A percentile compares a stretch with the other conserved stretches of the same genome.
These are phyloP conservation scores for Croton laevigatus DNA, from an alignment of 441 rosid species.

Conservation along the genomic window DNA sequence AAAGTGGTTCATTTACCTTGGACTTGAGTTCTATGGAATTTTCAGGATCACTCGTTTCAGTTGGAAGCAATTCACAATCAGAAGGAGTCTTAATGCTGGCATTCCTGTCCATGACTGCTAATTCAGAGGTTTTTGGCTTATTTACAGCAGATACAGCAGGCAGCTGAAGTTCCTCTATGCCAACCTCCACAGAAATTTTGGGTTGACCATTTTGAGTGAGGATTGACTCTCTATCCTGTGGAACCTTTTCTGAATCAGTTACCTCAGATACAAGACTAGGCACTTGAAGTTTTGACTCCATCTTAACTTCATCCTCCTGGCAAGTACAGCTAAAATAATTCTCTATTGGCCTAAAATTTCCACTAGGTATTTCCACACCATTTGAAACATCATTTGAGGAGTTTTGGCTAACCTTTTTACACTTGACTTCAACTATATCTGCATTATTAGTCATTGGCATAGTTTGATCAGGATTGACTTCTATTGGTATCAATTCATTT, in stretches of 20 bases:
- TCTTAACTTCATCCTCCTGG: slow-evolving; percentile 30
- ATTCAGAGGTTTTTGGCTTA: slow-evolving; percentile 12
- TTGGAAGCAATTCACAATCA: slow-evolving; percentile 11
- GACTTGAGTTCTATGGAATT: slow-evolving; percentile 22
- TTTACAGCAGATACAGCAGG: slow-evolving; percentile 20
- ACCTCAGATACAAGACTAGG: slow-evolving; percentile 25
- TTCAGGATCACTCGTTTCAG: slow-evolving; percentile 9
- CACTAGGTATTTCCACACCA: slow-evolving; percentile 23
- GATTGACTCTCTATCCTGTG: slow-evolving; percentile 26
- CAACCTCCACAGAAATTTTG: slow-evolving; percentile 29
- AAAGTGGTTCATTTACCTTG: slow-evolving; percentile 25
- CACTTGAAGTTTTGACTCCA: slow-evolving; percentile 26
- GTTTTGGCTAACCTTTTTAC: slow-evolving; percentile 25
- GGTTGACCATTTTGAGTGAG: slow-evolving; percentile 24
- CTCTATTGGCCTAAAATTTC: slow-evolving; percentile 21
- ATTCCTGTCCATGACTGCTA: slow-evolving; percentile 5
- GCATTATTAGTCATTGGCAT: slow-evolving; percentile 25
- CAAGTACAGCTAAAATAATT: slow-evolving; percentile 17
- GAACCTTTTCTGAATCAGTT: slow-evolving; percentile 21
- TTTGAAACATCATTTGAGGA: slow-evolving; percentile 29
- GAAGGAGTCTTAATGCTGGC: slow-evolving; percentile 1
- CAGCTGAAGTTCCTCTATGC: slow-evolving; percentile 16
- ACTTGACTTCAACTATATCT: slow-evolving; percentile 25
- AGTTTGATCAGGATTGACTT: slow-evolving; percentile 18
- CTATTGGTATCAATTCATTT: slow-evolving; percentile 20